Percentiles rank a stretch among this genome's conserved stretches.
Evolutionary conservation across 192 early-diverging fungal genomes (phyloP).

Genomic region (Endogone sp.): DNA sequence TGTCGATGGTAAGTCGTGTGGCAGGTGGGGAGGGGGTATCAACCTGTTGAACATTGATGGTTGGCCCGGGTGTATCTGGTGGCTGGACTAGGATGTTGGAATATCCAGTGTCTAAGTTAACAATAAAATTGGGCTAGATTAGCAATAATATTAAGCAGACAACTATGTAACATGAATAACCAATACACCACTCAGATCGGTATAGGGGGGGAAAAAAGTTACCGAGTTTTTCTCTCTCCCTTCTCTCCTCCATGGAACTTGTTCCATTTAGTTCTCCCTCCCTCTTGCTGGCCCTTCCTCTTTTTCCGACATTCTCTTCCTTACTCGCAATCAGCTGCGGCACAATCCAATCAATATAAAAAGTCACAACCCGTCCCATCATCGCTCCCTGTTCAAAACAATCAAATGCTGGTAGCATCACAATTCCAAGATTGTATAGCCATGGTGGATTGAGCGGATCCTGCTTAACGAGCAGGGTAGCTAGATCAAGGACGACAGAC

Average conservation of each 20-base stretch:
- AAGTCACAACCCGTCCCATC: slow-evolving; percentile 32
- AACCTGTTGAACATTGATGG: not conserved
- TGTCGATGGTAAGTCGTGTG: slow-evolving; percentile 6
- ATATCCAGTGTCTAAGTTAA: not conserved
- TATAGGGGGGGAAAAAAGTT: too few species aligned
- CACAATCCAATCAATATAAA: slow-evolving; percentile 43
- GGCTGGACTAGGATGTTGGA: slow-evolving; percentile 16
- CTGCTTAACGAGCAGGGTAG: slow-evolving; percentile 27
- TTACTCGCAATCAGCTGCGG: slow-evolving; percentile 34
- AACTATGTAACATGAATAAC: too few species aligned
- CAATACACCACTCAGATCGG: too few species aligned
- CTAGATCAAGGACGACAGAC: slow-evolving; percentile 44
- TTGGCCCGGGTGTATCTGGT: slow-evolving; percentile 6
- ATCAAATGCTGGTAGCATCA: slow-evolving; percentile 47
- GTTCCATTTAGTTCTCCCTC: not conserved
- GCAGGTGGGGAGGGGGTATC: not conserved
- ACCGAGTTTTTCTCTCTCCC: not conserved
- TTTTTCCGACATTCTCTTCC: not conserved
- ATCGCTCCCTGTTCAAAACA: slow-evolving; percentile 36
- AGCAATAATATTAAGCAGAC: too few species aligned
- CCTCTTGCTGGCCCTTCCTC: not conserved
- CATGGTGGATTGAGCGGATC: slow-evolving; percentile 21
- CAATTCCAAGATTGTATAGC: slow-evolving; percentile 49
- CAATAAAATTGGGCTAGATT: too few species aligned
- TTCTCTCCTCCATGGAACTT: not conserved